Base-by-base conservation (phyloP, 257 asterid genomes). In the Ligustrum vulgare region DNA sequence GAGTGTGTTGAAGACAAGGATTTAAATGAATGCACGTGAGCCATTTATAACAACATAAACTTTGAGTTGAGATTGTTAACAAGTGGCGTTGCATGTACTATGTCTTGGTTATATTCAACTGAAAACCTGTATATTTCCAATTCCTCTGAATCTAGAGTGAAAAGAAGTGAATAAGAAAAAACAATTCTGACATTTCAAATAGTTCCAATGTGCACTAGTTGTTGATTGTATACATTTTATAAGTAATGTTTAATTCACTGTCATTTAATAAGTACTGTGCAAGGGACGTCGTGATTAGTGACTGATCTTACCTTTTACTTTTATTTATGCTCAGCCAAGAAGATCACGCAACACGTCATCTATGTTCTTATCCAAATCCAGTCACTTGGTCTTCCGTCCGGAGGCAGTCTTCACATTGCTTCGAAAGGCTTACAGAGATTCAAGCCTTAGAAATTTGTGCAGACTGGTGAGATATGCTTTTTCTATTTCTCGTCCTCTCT, bases 341-440 rank as follows among this genome's bases (percentile, higher is more conserved):
- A 92, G 95, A 87, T 85, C 93, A 25, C 88, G 97, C 71, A 86
- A 82, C 76, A 70, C 87, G 76, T 79, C 91, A 71, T 79, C 90
- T 35, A 72, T 74, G 60, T 71, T 76, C 77, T 73, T 75, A 72
- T 91, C 96, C 74, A 83, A 88, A 54, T 91, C 97, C 15, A 83
- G 81, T 86, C 83, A 90, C 84, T 71, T 88, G 78, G 91, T 88
- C 69, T 91, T 89, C 81, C 98, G 97, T 69, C 91, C 96, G 65
- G 98, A 94, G 82, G 89, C 89, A 34, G 69, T 91, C 80, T 89
- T 94, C 84, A 79, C 75, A 69, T 85, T 92, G 74, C 86, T 94
- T 65, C 87, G 99, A 87, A 88, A 89, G 87, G 99, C 99, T 83
- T 88, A 80, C 80, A 89, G 88, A 80, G 97, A 94, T 80, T 78